These are phyloP conservation scores for Xylaria cubensis DNA, from an alignment of 495 filamentous ascomycete genomes.

Conservation along the genomic window DNA sequence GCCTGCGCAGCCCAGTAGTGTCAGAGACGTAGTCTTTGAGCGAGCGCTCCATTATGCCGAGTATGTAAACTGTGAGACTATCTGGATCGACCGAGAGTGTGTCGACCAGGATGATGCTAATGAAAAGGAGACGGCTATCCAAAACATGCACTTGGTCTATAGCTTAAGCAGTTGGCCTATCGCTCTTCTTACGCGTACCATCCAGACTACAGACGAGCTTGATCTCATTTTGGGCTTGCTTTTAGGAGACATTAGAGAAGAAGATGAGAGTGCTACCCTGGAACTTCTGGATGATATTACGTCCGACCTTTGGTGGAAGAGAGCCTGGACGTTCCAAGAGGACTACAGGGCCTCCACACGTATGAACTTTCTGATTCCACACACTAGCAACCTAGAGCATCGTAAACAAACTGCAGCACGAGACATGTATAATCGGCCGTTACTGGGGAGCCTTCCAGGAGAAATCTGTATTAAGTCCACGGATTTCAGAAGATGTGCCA, in stretches of 20 bases:
- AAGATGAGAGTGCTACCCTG: conserved; percentile 34
- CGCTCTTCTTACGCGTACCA: conserved; percentile 39
- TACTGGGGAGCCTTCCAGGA: conserved; percentile 38
- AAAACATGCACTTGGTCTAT: conserved; percentile 53
- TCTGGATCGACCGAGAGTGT: conserved; percentile 56
- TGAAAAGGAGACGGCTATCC: conserved; percentile 45
- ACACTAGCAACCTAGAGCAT: conserved; percentile 33
- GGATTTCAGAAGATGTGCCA: conserved; percentile 35
- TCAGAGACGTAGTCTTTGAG: conserved; percentile 36
- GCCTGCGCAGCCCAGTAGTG: conserved; percentile 32
- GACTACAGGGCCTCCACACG: conserved; percentile 39
- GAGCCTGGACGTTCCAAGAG: conserved; percentile 46
- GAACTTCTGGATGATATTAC: conserved; percentile 38
- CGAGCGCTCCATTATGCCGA: conserved; percentile 37
- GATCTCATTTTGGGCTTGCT: conserved; percentile 36
- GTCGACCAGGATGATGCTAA: conserved; percentile 44
- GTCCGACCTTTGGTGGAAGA: conserved; percentile 41
- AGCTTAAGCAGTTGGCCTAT: conserved; percentile 38
- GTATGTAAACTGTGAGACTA: conserved; percentile 34
- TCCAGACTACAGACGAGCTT: conserved; percentile 35
- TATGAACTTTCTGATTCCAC: conserved; percentile 41
- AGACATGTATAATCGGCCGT: conserved; percentile 20
- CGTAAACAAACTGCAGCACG: conserved; percentile 28
- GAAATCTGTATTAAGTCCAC: conserved; percentile 43
- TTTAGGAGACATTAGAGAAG: conserved; percentile 28